phyloP scores from a whole-genome alignment of 208 protist species.

The Leishmania guyanensis region DNA sequence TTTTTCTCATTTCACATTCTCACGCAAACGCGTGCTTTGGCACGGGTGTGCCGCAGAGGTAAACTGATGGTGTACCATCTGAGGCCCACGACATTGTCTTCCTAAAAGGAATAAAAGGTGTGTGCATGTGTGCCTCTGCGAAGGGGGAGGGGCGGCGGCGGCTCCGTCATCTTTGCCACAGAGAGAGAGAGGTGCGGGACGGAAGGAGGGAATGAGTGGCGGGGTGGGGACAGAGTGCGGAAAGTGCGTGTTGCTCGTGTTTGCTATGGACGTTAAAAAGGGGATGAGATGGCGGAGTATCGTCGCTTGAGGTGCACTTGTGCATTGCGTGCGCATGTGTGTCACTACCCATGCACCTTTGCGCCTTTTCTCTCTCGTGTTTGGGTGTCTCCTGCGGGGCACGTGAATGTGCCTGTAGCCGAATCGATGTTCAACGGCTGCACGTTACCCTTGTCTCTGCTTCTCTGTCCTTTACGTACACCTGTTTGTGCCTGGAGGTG shows the following conservation, averaged over 20 bases:
- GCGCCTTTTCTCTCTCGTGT: neutral
- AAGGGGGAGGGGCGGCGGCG: neutral
- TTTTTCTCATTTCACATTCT: neutral
- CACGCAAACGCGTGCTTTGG: neutral
- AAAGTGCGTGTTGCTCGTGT: neutral
- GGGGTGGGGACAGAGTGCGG: neutral
- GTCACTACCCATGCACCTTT: neutral
- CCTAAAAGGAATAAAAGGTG: neutral
- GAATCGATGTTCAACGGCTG: neutral
- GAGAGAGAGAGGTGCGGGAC: neutral
- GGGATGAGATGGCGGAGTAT: neutral
- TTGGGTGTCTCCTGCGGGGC: neutral
- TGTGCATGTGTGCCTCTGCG: neutral
- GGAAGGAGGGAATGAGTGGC: too few species aligned
- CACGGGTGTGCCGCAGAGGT: neutral
- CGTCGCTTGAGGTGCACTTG: neutral
- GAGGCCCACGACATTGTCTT: neutral
- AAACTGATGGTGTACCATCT: too few species aligned
- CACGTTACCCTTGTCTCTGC: neutral
- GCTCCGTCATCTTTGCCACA: neutral
- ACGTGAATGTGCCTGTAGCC: neutral
- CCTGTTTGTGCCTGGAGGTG: neutral
- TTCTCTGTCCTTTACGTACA: neutral
- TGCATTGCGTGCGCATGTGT: neutral
- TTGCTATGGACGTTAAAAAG: conserved; percentile 1